Base-by-base conservation (phyloP, 305 asterid genomes). In the Stenogyne calaminthoides region DNA sequence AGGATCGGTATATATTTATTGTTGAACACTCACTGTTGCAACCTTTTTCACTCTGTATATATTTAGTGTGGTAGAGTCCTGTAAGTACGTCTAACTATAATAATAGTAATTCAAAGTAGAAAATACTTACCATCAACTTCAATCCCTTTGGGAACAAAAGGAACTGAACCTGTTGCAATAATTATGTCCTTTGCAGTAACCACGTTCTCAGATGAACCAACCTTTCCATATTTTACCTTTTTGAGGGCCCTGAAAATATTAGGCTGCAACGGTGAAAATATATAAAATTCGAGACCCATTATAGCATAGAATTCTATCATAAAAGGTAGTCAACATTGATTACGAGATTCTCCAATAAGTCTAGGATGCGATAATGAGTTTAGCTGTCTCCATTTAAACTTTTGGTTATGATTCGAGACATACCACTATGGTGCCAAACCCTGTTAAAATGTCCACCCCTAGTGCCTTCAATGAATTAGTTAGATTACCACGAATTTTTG, bases 91-190 rank as follows among this genome's bases (percentile, higher is more conserved):
- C 55, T 47, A 46, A 55, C 66, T 22, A 42, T 22, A 40, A 39
- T 37, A 9, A 59, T 42, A 51, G 54, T 57, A 60, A 34, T 68
- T 40, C 52, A 40, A 67, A 55, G 29, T 52, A 62, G n/a, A 54
- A 60, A 14, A 40, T 59, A 61, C 75, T 44, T 84, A 86, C 96
- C 96, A 82, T 89, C 94, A 81, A 89, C 89, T 83, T 89, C 92
- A 49, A 89, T 88, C 61, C 94, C 96, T 74, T 69, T 86, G 77
- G 96, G 96, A 39, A 89, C 94, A 57, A 85, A 72, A 67, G 96
- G 96, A 70, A 88, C 80, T 19, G 96, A 89, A 7, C 96, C 96
- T 11, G 94, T 89, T 20, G 91, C 96, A 75, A 89, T 89, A 37
- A 84, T 86, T 49, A 88, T 87, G 69, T 86, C 85, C 75, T 86